These are phyloP conservation scores for Flaveria brownii DNA, from an alignment of 129 eudicot species.

Conservation along the genomic window DNA sequence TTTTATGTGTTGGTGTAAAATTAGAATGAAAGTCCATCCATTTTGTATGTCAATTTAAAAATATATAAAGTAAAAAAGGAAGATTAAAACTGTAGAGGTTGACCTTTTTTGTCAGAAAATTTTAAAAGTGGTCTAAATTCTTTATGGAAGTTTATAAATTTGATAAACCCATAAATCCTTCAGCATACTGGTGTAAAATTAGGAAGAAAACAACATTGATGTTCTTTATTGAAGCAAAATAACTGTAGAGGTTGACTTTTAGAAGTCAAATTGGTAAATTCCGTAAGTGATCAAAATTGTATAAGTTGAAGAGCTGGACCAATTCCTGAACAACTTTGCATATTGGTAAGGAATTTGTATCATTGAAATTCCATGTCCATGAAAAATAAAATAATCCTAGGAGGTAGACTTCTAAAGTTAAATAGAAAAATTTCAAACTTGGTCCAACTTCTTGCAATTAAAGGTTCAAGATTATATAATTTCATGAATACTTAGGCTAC, in stretches of 20 bases:
- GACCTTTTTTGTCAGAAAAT: background rate
- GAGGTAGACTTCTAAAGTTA: slow-evolving; percentile 14
- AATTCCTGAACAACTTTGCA: background rate
- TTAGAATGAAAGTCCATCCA: background rate
- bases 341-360: background rate
- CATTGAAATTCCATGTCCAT: slow-evolving; percentile 56
- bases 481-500: background rate
- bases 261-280: background rate
- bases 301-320: background rate
- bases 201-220: background rate
- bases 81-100: background rate
- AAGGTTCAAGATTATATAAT: background rate
- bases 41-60: background rate
- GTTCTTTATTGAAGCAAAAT: background rate
- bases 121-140: slow-evolving; percentile 1
- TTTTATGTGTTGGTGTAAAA: background rate
- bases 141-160: background rate
- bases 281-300: background rate
- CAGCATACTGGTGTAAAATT: background rate
- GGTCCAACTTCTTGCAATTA: slow-evolving; percentile 4
- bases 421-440: background rate
- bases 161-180: background rate
- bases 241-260: slow-evolving; percentile 10
- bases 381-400: slow-evolving; percentile 2
- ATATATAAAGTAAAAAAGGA: background rate